A percentile compares a stretch with the other conserved stretches of the same genome.
Conservation (phyloP, 2,329 filamentous ascomycete species). For the Eutypella sp. region DNA sequence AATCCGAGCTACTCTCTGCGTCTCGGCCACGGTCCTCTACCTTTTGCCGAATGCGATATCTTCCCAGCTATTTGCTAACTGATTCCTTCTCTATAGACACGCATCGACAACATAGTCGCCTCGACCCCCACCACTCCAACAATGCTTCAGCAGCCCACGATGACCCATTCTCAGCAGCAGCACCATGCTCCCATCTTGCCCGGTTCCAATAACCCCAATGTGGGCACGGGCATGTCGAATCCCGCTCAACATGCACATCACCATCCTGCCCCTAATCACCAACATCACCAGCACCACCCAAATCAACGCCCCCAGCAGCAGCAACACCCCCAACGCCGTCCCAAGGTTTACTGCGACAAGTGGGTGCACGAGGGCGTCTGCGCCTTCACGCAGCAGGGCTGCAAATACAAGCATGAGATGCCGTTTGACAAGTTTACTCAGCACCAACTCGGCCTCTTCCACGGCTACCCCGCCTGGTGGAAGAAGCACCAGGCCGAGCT, state of each 20-base stretch:
- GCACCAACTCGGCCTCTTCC: slow-evolving; percentile 63
- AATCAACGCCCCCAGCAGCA: slow-evolving; percentile 1
- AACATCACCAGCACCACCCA: neutral
- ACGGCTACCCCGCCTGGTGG: slow-evolving; percentile 58
- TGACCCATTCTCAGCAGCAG: slow-evolving; percentile 1
- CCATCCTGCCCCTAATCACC: neutral
- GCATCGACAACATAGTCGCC: slow-evolving; percentile 34
- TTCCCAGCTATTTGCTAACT: slow-evolving; percentile 3
- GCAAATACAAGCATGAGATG: slow-evolving; percentile 89
- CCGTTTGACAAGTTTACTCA: slow-evolving; percentile 64
- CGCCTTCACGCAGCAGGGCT: slow-evolving; percentile 79
- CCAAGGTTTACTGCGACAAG: slow-evolving; percentile 79
- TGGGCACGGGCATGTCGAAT: no score
- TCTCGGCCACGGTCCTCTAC: neutral
- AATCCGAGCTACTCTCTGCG: no score
- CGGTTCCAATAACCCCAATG: neutral
- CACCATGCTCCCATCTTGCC: neutral
- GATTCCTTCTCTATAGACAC: slow-evolving; percentile 19
- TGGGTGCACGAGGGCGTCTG: slow-evolving; percentile 86
- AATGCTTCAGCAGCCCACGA: slow-evolving; percentile 2
- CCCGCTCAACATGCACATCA: neutral
- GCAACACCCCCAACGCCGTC: slow-evolving; percentile 17
- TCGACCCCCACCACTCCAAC: slow-evolving; percentile 22
- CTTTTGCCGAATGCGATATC: neutral
- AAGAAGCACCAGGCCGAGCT: slow-evolving; percentile 48